Evolutionary conservation across 306 rosid genomes (phyloP), one percentile per base, ranked within the genome.

Genomic region (Herpetospermum pedunculosum): DNA sequence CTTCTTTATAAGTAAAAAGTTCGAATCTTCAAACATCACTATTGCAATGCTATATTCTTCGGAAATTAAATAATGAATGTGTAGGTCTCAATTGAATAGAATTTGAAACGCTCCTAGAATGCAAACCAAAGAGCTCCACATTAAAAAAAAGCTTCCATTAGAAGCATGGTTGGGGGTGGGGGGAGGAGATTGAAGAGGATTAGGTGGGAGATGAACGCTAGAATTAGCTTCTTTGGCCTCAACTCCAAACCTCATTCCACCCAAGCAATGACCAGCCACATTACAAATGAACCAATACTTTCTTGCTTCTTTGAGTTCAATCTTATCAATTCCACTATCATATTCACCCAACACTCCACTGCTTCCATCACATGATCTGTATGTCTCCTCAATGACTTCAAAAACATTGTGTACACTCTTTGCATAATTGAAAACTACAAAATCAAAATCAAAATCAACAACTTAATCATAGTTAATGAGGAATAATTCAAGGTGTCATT

Each of bases 211-310:
- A 21, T 48, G 47, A 21, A 1, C 38, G 14, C 28, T 48, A 34
- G 82, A 30, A 44, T 25, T 70, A 34, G 72, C 3, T 58, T 59
- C 35, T 49, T 77, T 68, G 6, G 77, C 86, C 16, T 68, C 77
- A 48, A 83, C 49, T 6, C 74, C 19, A 41, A 83, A 76, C 54
- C 78, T 79, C 86, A 79, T 83, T 38, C 83, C 86, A 16, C 78
- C 81, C 26, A 83, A 70, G 64, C 86, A 83, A 76, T 83, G 86
- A 0, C 83, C 86, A 11, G 5, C 38, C 8, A 83, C 63, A 34
- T 76, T 59, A 38, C 86, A 83, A 47, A 83, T 73, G 75, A 83
- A 83, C 86, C 81, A 83, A 60, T 77, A 77, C 15, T 77, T 77
- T 72, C 73, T 83, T 16, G 77, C 81, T 53, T 83, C 28, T n/a